Percentiles rank a stretch among this genome's conserved stretches.
Evolutionary conservation across 306 rosid species (phyloP).

Genomic region (Trifolium dubium): DNA sequence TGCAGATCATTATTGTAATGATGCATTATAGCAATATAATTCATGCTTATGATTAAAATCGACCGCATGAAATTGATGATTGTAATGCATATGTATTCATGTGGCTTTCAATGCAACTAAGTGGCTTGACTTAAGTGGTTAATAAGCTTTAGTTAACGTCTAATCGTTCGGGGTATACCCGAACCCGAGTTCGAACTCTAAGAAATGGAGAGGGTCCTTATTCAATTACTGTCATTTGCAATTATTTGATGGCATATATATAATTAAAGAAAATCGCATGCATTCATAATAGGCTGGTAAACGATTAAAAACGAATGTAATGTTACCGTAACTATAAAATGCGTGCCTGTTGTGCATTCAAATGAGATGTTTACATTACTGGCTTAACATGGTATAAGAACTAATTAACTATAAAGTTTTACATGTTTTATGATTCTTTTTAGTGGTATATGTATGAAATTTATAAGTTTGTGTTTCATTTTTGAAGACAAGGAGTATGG

Average conservation of each 20-base stretch:
- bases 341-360: neutral
- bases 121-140: neutral
- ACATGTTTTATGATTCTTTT: neutral
- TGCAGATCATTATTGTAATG: constrained; percentile 14
- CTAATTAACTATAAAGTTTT: neutral
- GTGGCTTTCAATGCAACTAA: neutral
- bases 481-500: constrained; percentile 79
- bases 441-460: constrained; percentile 16
- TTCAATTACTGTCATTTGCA: neutral
- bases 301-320: no score
- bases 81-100: no score
- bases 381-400: neutral
- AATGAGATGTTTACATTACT: neutral
- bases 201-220: neutral
- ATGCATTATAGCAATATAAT: no score
- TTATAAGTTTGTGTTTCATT: constrained; percentile 16
- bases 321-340: neutral
- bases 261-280: no score
- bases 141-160: neutral
- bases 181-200: neutral
- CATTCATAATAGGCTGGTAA: no score
- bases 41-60: no score
- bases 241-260: no score
- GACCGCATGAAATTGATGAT: no score
- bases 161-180: neutral